These are phyloP conservation scores for Pichia kluyveri DNA, from an alignment of 805 yeast genomes.

Conservation along the genomic window DNA sequence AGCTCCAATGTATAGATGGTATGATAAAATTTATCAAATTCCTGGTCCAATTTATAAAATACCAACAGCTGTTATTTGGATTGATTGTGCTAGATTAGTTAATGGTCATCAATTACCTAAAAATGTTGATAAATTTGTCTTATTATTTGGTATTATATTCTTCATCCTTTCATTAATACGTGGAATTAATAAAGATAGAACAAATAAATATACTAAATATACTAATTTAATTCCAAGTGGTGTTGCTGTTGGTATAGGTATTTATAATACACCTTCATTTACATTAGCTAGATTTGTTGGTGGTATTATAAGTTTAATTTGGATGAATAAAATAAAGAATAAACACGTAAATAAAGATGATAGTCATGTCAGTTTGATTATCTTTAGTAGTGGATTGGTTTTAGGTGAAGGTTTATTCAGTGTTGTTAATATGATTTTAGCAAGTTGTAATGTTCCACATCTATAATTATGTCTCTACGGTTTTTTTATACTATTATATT, in stretches of 20 bases:
- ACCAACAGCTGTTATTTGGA: conserved; percentile 96
- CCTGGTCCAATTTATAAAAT: conserved; percentile 77
- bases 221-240: conserved; percentile 70
- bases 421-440: conserved; percentile 68
- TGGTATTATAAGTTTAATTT: conserved; percentile 56
- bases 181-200: conserved; percentile 2
- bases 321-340: conserved; percentile 32
- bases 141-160: conserved; percentile 57
- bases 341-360: conserved; percentile 1
- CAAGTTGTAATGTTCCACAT: conserved; percentile 61
- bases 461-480: conserved; percentile 19
- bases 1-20: conserved; percentile 72
- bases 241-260: conserved; percentile 95
- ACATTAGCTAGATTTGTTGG: conserved; percentile 91
- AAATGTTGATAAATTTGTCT: conserved; percentile 51
- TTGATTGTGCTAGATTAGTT: conserved; percentile 88
- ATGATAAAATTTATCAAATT: conserved; percentile 73
- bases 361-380: conserved; percentile 64
- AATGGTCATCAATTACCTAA: conserved; percentile 89
- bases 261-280: conserved; percentile 87
- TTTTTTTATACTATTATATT: too few species aligned
- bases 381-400: conserved; percentile 85
- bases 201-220: conserved; percentile 1
- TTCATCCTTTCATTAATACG: conserved; percentile 59
- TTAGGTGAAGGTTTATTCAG: conserved; percentile 91